Percentiles rank a stretch among this genome's conserved stretches.
Conservation (phyloP, 768 basidiomycete genomes). For the Naganishia vaughanmartiniae region DNA sequence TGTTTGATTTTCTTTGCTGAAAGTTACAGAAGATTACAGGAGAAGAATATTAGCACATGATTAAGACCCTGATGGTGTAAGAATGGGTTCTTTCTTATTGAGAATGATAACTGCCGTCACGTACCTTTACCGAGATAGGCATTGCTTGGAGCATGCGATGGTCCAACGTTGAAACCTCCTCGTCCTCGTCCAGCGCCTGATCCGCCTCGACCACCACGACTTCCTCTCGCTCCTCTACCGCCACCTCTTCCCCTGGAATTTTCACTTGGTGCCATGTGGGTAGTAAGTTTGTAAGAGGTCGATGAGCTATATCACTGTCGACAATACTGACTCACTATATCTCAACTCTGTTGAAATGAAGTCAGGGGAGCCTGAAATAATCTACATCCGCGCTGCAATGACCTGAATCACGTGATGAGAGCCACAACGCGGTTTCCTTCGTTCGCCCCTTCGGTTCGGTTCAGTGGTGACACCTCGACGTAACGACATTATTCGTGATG, state of each 20-base stretch:
- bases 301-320: not conserved
- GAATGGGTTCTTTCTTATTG: not conserved
- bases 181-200: slow-evolving; percentile 22
- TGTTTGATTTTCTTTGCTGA: slow-evolving; percentile 51
- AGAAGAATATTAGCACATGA: not conserved
- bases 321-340: not conserved
- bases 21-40: not conserved
- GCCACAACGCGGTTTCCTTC: not conserved
- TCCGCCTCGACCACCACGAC: slow-evolving; percentile 15
- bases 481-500: not conserved
- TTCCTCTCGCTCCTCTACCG: slow-evolving; percentile 9
- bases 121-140: slow-evolving; percentile 53
- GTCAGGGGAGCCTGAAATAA: slow-evolving; percentile 11
- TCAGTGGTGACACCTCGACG: slow-evolving; percentile 20
- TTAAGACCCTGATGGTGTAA: not conserved
- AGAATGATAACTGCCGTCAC: not conserved
- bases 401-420: slow-evolving; percentile 1
- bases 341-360: not conserved
- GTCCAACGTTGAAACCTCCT: slow-evolving; percentile 51
- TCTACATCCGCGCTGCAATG: not conserved
- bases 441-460: slow-evolving; percentile 15
- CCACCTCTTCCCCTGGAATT: slow-evolving; percentile 6
- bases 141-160: slow-evolving; percentile 48
- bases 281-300: not conserved
- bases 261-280: not conserved